Base-by-base conservation (phyloP, 441 rosid species). In the Syzygium syzygioides region DNA sequence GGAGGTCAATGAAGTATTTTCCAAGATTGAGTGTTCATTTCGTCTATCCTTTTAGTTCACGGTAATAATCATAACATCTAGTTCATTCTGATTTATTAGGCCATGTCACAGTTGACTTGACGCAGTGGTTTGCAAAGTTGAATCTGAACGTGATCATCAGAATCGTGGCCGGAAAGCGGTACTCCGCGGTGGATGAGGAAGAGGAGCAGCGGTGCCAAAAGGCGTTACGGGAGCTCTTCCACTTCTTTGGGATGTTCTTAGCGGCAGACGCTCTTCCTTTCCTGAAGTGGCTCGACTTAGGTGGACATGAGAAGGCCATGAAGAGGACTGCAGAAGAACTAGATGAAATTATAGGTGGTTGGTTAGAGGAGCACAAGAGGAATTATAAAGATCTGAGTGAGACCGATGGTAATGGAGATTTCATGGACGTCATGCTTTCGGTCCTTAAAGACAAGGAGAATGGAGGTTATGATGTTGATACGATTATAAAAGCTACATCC, bases 271-370 rank as follows among this genome's bases (percentile, higher is more conserved):
- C 91, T 6, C 25, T 95, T 20, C 95, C 95, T 9, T 91, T 90
- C 91, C 92, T 34, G 91, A 93, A 83, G 18, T 92, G 95, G 95
- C 80, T 93, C 41, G 97, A 95, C 86, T 19, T 95, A 6, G 94
- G 95, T 2, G 95, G 95, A 11, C 90, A 93, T 71, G 94, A 91
- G 88, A 94, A 90, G 91, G 94, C 91, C 53, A 94, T 95, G 95
- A 94, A 91, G 91, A 89, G 79, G 80, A 87, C 90, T 8, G 91
- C 91, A 7, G 86, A 91, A 86, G 92, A 92, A 87, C 68, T 93
- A 45, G 97, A 95, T 37, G 45, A 85, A 9, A 57, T 92, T 4
- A 10, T 88, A 2, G 89, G 59, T 25, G 90, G 90, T 45, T 94
- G 96, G 95, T 62, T 94, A 30, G 91, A 91, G 26, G 93, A 94